phyloP scores from a whole-genome alignment of 2,329 filamentous ascomycete genomes.

The Mycosphaerelloides madeirae region DNA sequence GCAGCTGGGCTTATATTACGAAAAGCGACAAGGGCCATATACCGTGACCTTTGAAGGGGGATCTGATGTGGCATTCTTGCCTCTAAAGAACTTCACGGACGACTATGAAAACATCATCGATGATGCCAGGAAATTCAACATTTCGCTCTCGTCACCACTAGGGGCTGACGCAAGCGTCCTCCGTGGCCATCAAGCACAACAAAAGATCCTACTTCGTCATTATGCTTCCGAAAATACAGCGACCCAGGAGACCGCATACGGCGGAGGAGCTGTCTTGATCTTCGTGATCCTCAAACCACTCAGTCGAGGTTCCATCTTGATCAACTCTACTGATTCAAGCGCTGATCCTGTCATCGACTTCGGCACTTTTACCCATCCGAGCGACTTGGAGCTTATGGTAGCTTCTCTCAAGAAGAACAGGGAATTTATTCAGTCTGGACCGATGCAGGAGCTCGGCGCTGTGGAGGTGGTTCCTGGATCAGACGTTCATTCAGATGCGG shows the following conservation, averaged over 20 bases:
- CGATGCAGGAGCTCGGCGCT: slow-evolving; percentile 23
- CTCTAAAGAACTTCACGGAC: slow-evolving; percentile 21
- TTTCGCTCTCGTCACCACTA: slow-evolving; percentile 9
- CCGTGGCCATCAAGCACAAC: slow-evolving; percentile 28
- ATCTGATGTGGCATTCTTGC: slow-evolving; percentile 17
- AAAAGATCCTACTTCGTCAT: slow-evolving; percentile 16
- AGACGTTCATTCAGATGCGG: slow-evolving; percentile 18
- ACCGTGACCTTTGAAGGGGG: slow-evolving; percentile 15
- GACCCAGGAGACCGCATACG: no score
- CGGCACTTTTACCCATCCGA: slow-evolving; percentile 33
- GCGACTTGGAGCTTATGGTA: slow-evolving; percentile 32
- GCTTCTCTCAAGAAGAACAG: slow-evolving; percentile 34
- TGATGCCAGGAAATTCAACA: slow-evolving; percentile 10
- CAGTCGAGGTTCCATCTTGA: slow-evolving; percentile 1
- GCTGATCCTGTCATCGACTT: slow-evolving; percentile 29
- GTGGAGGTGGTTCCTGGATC: slow-evolving; percentile 32
- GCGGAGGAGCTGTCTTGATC: no score
- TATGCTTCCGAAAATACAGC: no score
- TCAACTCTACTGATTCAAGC: neutral
- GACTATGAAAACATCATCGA: slow-evolving; percentile 17
- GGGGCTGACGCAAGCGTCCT: slow-evolving; percentile 20
- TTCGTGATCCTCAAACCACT: slow-evolving; percentile 5
- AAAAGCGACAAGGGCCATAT: no score
- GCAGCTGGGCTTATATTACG: slow-evolving; percentile 9
- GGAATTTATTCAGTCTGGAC: slow-evolving; percentile 20